Evolutionary conservation across 2,329 filamentous ascomycete genomes (phyloP), one percentile per base, ranked within the genome.

Genomic region (Oidium heveae): DNA sequence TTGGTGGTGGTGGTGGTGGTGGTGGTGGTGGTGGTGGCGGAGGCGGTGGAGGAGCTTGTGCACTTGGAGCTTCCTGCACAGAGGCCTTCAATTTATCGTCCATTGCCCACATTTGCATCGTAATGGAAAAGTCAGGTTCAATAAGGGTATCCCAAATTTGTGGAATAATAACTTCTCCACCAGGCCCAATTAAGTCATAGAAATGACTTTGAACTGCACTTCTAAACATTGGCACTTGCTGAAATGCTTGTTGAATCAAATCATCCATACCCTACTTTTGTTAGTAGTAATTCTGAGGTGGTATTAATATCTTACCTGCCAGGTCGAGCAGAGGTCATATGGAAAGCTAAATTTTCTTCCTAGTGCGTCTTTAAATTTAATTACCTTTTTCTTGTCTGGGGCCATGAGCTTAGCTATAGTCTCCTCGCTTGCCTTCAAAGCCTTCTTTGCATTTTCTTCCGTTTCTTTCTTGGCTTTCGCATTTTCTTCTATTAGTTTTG

Each of bases 291-390:
- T 39, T 39, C 15, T 39, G 4, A 39, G 56, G 22, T 22, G 18
- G 37, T 51, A 32, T 52, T 8, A 43, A 16, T 18, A 32, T 74
- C 77, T 65, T 77, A 88, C 84, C 70, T 73, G 71, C 86, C 86
- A 93, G 2, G 81, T 91, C 63, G 80, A 78, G 67, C 87, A 94
- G 33, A 93, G 67, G 58, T 88, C 78, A 68, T 82, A 94, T 1
- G 88, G 88, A 63, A 95, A 94, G 68, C 79, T 91, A 66, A 93
- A 95, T 67, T 93, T 94, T 60, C 88, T 76, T 34, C 86, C 85
- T 16, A 95, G 79, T 0, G 87, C 87, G 65, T 95, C 88, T 68
- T 93, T 93, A 70, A 94, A 94, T 60, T 81, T 82, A 66, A 94
- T 85, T 2, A 84, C 85, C 61, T 75, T 67, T 57, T 74, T 72